Conservation (phyloP, 2,329 filamentous ascomycete genomes). For the Alternaria triticina region DNA sequence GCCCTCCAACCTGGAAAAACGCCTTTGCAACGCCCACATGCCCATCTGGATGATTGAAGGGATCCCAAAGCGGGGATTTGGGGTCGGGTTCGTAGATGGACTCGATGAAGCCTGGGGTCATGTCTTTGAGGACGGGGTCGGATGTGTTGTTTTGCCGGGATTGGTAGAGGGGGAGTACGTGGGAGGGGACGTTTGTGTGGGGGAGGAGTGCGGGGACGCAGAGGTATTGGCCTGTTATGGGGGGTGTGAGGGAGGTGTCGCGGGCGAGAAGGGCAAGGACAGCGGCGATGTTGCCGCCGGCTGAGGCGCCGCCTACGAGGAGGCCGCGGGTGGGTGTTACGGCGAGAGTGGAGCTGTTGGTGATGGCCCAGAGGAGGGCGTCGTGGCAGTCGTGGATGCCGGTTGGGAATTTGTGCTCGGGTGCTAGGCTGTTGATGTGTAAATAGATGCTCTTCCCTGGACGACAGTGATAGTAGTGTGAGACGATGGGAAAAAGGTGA, state of each 20-base stretch:
- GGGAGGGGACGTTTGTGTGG: slow-evolving; percentile 48
- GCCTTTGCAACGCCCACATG: slow-evolving; percentile 53
- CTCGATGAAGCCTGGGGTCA: slow-evolving; percentile 18
- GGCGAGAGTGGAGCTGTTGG: slow-evolving; percentile 37
- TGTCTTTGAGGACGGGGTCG: slow-evolving; percentile 33
- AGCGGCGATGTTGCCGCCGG: slow-evolving; percentile 61
- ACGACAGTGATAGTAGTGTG: too few relatives aligned
- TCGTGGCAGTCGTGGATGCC: slow-evolving; percentile 59
- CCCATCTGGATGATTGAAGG: slow-evolving; percentile 40
- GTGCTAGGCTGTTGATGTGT: slow-evolving; percentile 58
- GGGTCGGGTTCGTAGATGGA: slow-evolving; percentile 35
- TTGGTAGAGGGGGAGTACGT: slow-evolving; percentile 49
- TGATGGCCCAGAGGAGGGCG: slow-evolving; percentile 51
- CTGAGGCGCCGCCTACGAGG: slow-evolving; percentile 59
- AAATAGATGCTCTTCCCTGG: too few relatives aligned
- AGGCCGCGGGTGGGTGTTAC: slow-evolving; percentile 55
- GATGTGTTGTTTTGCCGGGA: slow-evolving; percentile 41
- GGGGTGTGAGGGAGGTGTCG: slow-evolving; percentile 50
- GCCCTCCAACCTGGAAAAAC: slow-evolving; percentile 57
- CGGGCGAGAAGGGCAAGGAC: slow-evolving; percentile 54
- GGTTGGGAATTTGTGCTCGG: slow-evolving; percentile 58
- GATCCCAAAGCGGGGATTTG: slow-evolving; percentile 38
- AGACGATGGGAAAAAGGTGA: too few relatives aligned
- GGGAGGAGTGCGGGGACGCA: slow-evolving; percentile 56
- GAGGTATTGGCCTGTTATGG: slow-evolving; percentile 56